Base-by-base conservation (phyloP, 331 rosid genomes). In the Erythrophleum ivorense region DNA sequence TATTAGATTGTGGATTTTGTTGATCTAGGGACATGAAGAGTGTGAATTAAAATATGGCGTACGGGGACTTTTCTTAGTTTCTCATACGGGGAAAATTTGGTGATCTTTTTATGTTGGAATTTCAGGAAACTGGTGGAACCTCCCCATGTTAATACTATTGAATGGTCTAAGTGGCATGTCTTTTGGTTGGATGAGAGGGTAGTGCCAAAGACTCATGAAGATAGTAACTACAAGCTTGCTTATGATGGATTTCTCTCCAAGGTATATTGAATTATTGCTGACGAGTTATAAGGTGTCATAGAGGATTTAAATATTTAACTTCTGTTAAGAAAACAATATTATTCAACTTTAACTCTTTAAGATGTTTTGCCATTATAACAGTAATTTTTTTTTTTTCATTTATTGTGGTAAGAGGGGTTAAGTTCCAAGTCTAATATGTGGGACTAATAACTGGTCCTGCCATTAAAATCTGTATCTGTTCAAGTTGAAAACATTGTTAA, bases 161-260 rank as follows among this genome's bases (percentile, higher is more conserved):
- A 95, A 16, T 95, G 98, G 98, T 79, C 80, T 18, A 95, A 85
- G 73, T 95, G 98, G 98, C 97, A 90, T 59, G 89, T 92, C 71
- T 95, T 95, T 80, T 95, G 97, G 98, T 86, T 88, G 65, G 98
- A 95, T 74, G 97, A 95, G 87, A 89, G 97, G 84, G 97, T 95
- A 33, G 97, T 93, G 80, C 95, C 97, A 0, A 93, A 88, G 86
- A 88, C 90, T 85, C 94, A 95, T 21, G 89, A 77, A 54, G 98
- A 95, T 75, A 95, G 98, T 83, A 95, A 92, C 84, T 95, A 91
- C 82, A 95, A 92, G 83, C 98, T 95, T 84, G 98, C 97, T 77
- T 76, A 75, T 70, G 97, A 93, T 87, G 97, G 95, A 3, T 77
- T 95, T 71, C 91, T 95, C 79, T 93, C 89, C 74, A 91, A 92